Evolutionary conservation across 805 yeast genomes (phyloP).

Genomic region (Myxozyma melibiosi): DNA sequence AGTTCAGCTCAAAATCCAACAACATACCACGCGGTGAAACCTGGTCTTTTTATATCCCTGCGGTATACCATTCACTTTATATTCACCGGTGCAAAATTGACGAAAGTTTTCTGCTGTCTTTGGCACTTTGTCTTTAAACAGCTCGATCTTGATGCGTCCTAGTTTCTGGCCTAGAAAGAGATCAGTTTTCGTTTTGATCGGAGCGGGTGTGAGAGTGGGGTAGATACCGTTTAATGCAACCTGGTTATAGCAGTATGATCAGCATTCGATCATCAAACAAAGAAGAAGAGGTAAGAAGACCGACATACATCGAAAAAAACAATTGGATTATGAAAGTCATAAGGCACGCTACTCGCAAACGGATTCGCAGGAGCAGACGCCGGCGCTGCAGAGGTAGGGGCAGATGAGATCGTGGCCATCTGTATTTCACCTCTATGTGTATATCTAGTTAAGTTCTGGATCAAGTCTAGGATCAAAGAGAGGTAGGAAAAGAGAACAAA

Average conservation of each 20-base stretch:
- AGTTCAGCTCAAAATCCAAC: background rate
- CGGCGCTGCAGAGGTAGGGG: conserved; percentile 14
- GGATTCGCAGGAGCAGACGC: background rate
- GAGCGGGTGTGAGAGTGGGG: too few species aligned
- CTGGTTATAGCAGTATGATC: conserved; percentile 24
- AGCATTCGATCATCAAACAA: conserved; percentile 31
- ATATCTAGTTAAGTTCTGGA: too few species aligned
- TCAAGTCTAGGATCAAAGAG: too few species aligned
- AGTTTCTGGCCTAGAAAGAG: conserved; percentile 36
- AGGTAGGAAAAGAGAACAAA: too few species aligned
- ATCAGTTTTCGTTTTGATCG: background rate
- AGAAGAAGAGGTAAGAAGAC: background rate
- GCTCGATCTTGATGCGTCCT: conserved; percentile 52
- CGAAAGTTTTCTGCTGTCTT: conserved; percentile 55
- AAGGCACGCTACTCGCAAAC: conserved; percentile 7
- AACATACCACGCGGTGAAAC: conserved; percentile 31
- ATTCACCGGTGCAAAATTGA: conserved; percentile 57
- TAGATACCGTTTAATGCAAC: conserved; percentile 41
- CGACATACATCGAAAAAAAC: conserved; percentile 49
- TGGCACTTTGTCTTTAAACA: conserved; percentile 48
- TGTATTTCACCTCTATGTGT: background rate
- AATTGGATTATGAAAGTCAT: conserved; percentile 40
- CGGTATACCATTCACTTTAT: conserved; percentile 45
- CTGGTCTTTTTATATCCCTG: conserved; percentile 48
- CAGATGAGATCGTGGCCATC: conserved; percentile 16